Conservation (phyloP, 148 eudicot genomes). For the Simmondsia chinensis region DNA sequence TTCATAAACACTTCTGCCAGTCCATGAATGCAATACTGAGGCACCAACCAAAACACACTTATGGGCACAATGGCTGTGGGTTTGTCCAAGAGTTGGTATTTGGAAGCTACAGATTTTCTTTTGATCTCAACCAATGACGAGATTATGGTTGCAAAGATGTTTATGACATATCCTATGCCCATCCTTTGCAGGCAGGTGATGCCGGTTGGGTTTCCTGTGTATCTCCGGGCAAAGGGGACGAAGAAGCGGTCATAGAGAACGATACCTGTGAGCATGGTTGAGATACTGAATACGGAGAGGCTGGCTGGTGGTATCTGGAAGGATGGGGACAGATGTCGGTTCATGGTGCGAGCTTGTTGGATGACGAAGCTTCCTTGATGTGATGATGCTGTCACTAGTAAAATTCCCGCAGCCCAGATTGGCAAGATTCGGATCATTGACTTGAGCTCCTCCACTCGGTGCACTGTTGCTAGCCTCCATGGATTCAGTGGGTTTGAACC, state of each 20-base stretch:
- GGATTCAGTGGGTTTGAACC: conserved; percentile 32
- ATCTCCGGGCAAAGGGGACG: conserved; percentile 34
- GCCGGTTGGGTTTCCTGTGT: conserved; percentile 42
- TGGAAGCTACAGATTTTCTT: conserved; percentile 33
- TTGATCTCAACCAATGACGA: conserved; percentile 38
- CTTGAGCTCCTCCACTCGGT: conserved; percentile 59
- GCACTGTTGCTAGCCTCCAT: conserved; percentile 58
- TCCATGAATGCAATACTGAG: conserved; percentile 38
- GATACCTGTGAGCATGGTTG: conserved; percentile 29
- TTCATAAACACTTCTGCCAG: conserved; percentile 33
- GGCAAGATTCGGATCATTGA: conserved; percentile 46
- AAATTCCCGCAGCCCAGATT: conserved; percentile 45
- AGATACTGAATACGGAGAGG: conserved; percentile 27
- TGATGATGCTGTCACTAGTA: conserved; percentile 37
- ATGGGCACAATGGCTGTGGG: conserved; percentile 34
- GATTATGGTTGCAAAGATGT: conserved; percentile 30
- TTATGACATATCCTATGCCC: conserved; percentile 40
- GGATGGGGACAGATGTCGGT: conserved; percentile 36
- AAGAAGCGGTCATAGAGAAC: conserved; percentile 38
- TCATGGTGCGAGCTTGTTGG: conserved; percentile 51
- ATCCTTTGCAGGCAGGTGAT: conserved; percentile 48
- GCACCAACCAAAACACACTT: conserved; percentile 50
- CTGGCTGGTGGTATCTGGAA: conserved; percentile 59
- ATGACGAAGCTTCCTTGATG: conserved; percentile 40
- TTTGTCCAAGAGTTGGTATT: conserved; percentile 25